Conservation (phyloP, 768 basidiomycete species). For the Suillus ampliporus region DNA sequence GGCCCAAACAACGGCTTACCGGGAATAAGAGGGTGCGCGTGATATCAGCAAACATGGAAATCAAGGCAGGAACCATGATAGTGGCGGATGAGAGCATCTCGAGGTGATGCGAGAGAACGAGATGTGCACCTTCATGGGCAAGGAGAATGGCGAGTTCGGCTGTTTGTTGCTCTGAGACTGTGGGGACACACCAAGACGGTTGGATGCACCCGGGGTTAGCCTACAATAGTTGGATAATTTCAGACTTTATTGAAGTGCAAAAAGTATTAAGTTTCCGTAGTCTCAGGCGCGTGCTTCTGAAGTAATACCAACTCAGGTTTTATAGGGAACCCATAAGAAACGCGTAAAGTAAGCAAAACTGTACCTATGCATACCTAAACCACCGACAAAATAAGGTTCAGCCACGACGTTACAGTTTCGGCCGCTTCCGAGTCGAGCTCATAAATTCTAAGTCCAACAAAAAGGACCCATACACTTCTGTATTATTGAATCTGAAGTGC, state of each 20-base stretch:
- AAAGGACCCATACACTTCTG: not conserved
- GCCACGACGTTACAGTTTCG: too few relatives aligned
- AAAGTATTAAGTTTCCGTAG: too few relatives aligned
- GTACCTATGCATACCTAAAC: too few relatives aligned
- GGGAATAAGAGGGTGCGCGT: slow-evolving; percentile 84
- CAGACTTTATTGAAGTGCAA: not conserved
- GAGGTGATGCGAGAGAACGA: slow-evolving; percentile 89
- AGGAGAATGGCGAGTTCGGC: slow-evolving; percentile 88
- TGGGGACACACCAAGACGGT: too few relatives aligned
- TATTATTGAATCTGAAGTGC: not conserved
- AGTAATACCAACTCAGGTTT: too few relatives aligned
- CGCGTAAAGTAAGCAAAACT: too few relatives aligned
- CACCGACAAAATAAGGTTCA: too few relatives aligned
- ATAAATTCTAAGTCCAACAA: too few relatives aligned
- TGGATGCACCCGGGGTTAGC: not conserved
- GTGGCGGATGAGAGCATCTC: slow-evolving; percentile 88
- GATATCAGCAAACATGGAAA: slow-evolving; percentile 80
- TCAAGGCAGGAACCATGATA: slow-evolving; percentile 79
- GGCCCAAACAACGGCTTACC: slow-evolving; percentile 89
- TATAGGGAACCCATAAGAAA: too few relatives aligned
- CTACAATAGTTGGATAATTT: not conserved
- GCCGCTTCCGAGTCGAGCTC: too few relatives aligned
- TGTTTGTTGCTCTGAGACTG: slow-evolving; percentile 84
- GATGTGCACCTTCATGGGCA: slow-evolving; percentile 92
- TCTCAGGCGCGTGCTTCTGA: too few relatives aligned